These are phyloP conservation scores for Pezicula rhizophila DNA, from an alignment of 2,329 filamentous ascomycete species.

Conservation along the genomic window DNA sequence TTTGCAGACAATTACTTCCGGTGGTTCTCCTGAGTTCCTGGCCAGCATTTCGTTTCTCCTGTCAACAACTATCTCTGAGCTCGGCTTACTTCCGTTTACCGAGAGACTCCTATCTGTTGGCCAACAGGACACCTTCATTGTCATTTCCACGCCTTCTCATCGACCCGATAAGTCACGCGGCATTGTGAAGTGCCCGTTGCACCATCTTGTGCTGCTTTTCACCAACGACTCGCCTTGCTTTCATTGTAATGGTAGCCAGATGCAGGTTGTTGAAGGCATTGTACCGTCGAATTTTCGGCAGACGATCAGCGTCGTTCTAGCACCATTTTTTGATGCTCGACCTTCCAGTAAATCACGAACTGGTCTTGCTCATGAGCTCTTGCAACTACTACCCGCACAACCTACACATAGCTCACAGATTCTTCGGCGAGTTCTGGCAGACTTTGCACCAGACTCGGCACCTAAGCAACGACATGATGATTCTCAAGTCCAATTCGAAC, in stretches of 20 bases:
- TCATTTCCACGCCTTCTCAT: constrained; percentile 59
- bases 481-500: constrained; percentile 73
- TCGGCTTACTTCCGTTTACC: constrained; percentile 57
- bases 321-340: constrained; percentile 47
- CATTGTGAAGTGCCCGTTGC: constrained; percentile 51
- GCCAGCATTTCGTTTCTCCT: constrained; percentile 47
- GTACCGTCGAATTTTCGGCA: constrained; percentile 9
- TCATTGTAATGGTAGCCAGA: constrained; percentile 13
- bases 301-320: constrained; percentile 43
- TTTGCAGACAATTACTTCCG: constrained; percentile 26
- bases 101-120: constrained; percentile 51
- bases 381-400: constrained; percentile 16
- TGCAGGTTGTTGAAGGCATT: not conserved
- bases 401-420: constrained; percentile 21
- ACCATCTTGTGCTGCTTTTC: constrained; percentile 60
- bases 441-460: constrained; percentile 29
- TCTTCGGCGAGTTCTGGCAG: constrained; percentile 24
- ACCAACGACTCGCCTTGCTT: constrained; percentile 14
- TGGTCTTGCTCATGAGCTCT: constrained; percentile 29
- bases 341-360: constrained; percentile 29
- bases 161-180: constrained; percentile 44
- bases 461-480: constrained; percentile 67
- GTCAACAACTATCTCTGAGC: constrained; percentile 39
- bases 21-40: constrained; percentile 50
- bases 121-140: constrained; percentile 51